Conservation (phyloP, 2,329 filamentous ascomycete genomes). For the Knoxdaviesia proteae region DNA sequence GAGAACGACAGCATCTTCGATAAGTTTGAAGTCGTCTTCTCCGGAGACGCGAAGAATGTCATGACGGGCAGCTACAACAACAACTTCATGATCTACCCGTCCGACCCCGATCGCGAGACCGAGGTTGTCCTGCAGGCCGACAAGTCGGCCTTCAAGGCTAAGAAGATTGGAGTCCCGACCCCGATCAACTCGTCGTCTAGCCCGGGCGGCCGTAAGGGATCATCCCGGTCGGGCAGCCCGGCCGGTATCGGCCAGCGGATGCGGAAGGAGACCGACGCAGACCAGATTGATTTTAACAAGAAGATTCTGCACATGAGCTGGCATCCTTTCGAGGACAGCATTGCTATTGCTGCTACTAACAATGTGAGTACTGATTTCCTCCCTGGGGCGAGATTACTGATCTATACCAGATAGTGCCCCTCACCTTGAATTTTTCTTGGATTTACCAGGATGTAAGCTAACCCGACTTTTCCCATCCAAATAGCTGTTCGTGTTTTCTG, state of each 20-base stretch:
- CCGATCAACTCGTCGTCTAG: conserved; percentile 75
- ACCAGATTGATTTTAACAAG: conserved; percentile 99
- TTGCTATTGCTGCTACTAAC: conserved; percentile 97
- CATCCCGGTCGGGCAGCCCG: conserved; percentile 74
- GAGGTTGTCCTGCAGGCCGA: conserved; percentile 95
- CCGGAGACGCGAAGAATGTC: conserved; percentile 92
- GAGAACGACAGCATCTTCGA: conserved; percentile 99
- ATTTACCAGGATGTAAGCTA: conserved; percentile 6
- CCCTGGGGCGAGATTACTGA: no score
- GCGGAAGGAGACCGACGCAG: conserved; percentile 96
- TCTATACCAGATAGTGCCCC: not conserved
- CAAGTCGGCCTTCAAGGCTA: conserved; percentile 98
- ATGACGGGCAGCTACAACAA: conserved; percentile 99
- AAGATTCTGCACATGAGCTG: conserved; percentile 99
- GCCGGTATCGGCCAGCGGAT: conserved; percentile 76
- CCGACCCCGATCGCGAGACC: conserved; percentile 85
- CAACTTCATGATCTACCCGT: conserved; percentile 99
- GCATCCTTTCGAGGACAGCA: conserved; percentile 99
- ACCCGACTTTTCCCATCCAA: conserved; percentile 4
- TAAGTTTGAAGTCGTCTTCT: conserved; percentile 99
- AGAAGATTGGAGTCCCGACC: conserved; percentile 95
- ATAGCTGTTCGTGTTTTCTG: conserved; percentile 61
- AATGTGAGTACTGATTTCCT: conserved; percentile 48
- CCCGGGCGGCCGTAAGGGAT: conserved; percentile 67
- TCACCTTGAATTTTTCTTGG: not conserved